Base-by-base conservation (phyloP, 2,329 filamentous ascomycete genomes). In the Akanthomyces dipterigenus region DNA sequence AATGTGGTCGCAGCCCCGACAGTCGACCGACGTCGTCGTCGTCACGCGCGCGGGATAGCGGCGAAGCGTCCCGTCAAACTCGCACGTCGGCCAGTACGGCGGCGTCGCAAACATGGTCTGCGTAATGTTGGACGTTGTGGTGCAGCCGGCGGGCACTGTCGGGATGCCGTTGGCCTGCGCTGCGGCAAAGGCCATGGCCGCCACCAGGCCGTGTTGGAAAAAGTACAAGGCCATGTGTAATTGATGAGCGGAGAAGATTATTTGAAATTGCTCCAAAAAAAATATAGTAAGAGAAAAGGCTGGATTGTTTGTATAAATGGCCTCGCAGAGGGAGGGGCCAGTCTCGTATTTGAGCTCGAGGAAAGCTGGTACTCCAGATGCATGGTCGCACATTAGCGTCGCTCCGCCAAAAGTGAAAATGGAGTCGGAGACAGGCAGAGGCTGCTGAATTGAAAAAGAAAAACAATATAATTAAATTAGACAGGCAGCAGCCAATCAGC, bases 1-100 rank as follows among this genome's bases (percentile, higher is more conserved):
- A 16, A 75, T 36, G 45, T 64, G 59, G 9, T 65, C 57, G 62
- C 73, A 75, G 2, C 71, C 73, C 49, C 69, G 63, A 62, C 73
- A 76, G 65, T 75, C 66, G 38, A 75, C 61, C 16, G 65, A 48
- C 2, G 54, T 62, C 22, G 62, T 66, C 1, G 67, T 7, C 7
- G 69, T 69, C 9, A 65, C 65, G 1, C 70, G 72, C 4, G 68
- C 65, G 1, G 70, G 67, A 61, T 71, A 73, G 16, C 66, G 40
- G 7, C 67, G 71, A 22, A 48, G 20, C 2, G 67, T 71, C 3
- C 65, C 65, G 36, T 70, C 59, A 16, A 59, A 66, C 2, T 50
- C 59, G 61, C 68, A 70, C 55, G 65, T 63, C 9, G 63, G 63
- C 71, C 69, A 72, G 63, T 64, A 66, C 38, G 71, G 76, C 20